A percentile compares a stretch with the other conserved stretches of the same genome.
Conservation (phyloP, 2,329 filamentous ascomycete species). For the Penicillium sp. region DNA sequence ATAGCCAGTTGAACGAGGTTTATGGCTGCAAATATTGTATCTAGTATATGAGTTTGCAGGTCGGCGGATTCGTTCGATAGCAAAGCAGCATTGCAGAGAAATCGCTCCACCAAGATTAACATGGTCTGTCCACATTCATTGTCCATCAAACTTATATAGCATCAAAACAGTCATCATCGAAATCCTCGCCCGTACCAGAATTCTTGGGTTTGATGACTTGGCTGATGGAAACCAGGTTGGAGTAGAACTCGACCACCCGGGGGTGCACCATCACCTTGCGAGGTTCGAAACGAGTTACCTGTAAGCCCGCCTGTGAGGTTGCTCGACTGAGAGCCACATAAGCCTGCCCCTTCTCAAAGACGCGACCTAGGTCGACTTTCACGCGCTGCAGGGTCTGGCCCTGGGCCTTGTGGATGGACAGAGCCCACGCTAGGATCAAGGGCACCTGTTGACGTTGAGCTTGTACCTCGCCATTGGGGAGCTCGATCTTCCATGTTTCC, state of each 20-base stretch:
- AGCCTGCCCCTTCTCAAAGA: conserved; percentile 96
- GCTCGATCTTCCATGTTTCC: conserved; percentile 93
- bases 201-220: conserved; percentile 40
- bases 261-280: conserved; percentile 92
- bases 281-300: conserved; percentile 84
- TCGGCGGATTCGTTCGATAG: too few relatives aligned
- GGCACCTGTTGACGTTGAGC: conserved; percentile 80
- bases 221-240: conserved; percentile 72
- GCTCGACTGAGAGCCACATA: conserved; percentile 95
- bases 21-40: too few relatives aligned
- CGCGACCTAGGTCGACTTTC: conserved; percentile 85
- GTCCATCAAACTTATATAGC: too few relatives aligned
- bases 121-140: too few relatives aligned
- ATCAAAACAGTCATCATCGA: conserved; percentile 44
- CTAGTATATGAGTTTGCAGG: too few relatives aligned
- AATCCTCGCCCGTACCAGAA: conserved; percentile 26
- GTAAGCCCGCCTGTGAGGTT: conserved; percentile 78
- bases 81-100: too few relatives aligned
- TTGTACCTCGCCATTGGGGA: conserved; percentile 92
- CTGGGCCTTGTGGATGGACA: conserved; percentile 97
- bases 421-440: conserved; percentile 90
- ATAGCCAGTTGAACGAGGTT: too few relatives aligned
- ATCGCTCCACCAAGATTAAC: too few relatives aligned
- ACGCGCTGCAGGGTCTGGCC: conserved; percentile 91
- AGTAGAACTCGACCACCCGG: conserved; percentile 80